These are phyloP conservation scores for Penicillium hordei DNA, from an alignment of 2,329 filamentous ascomycete genomes.

Conservation along the genomic window DNA sequence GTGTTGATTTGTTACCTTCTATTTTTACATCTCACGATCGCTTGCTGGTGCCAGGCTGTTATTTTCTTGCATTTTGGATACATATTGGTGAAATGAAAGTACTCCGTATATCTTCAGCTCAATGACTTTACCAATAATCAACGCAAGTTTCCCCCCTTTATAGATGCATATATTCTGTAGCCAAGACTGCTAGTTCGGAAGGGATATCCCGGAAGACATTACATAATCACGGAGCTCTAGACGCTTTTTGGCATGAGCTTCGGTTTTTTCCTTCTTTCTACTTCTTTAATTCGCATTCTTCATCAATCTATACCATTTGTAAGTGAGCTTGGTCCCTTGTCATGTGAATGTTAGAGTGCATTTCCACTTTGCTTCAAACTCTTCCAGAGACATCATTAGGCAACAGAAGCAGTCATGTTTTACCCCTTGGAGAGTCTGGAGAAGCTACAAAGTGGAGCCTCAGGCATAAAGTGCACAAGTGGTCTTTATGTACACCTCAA, in stretches of 20 bases:
- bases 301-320: slow-evolving; percentile 20
- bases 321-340: slow-evolving; percentile 10
- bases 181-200: slow-evolving; percentile 1
- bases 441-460: slow-evolving; percentile 14
- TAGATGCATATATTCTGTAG: background rate
- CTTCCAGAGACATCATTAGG: background rate
- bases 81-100: background rate
- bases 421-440: slow-evolving; percentile 5
- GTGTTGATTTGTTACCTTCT: background rate
- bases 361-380: background rate
- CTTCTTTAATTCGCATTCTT: slow-evolving; percentile 14
- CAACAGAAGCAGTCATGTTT: background rate
- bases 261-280: slow-evolving; percentile 22
- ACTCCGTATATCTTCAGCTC: background rate
- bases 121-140: background rate
- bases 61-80: background rate
- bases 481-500: slow-evolving; percentile 20
- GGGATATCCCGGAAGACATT: slow-evolving; percentile 9
- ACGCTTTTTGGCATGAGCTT: slow-evolving; percentile 25
- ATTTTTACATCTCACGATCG: background rate
- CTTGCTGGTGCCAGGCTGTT: background rate
- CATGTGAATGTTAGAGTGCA: background rate
- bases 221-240: slow-evolving; percentile 23
- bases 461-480: slow-evolving; percentile 21
- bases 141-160: background rate